Base-by-base conservation (phyloP, 2,329 filamentous ascomycete species). In the Hypoxylon sp. region DNA sequence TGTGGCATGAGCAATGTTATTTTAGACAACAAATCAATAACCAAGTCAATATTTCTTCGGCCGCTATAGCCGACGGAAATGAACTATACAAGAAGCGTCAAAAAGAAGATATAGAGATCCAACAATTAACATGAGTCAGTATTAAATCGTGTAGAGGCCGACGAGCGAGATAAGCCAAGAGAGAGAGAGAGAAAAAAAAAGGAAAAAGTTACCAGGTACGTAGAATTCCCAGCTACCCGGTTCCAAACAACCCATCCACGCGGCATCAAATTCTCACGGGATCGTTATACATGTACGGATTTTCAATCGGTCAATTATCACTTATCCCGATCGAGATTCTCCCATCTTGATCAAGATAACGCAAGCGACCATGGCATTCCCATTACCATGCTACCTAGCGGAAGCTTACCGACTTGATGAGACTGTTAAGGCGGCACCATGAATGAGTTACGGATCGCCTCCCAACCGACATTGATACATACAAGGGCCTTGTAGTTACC, bases 291-390 rank as follows among this genome's bases (percentile, higher is more conserved):
- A 65, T 47, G 61, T 59, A 67, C 61, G 24, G 19, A 60, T 67
- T 64, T 29, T 67, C 64, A 54, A 67, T 60, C 64, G 60, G 57
- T 70, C 44, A 65, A 37, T 17, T 59, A 50, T 62, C 53, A 65
- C 53, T 39, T 63, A 24, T 50, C 54, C 48, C 22, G 57, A 65
- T 68, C 56, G 46, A 65, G 60, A 65, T 57, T 58, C 33, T 48
- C 51, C 47, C 46, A 54, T 59, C 47, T 54, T 24, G 42, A 70
- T 68, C 68, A 47, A 65, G 68, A 70, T 70, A 68, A 68, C 62
- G 61, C 62, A 70, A 65, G 68, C 51, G 54, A 63, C 55, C 42
- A 65, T 54, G 5, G 14, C 24, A 22, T 14, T 35, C 26, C 24
- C 50, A 26, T 51, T n/a, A 19, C n/a, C 10, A 52, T 37, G 10